Evolutionary conservation across 352 stramenopile genomes (phyloP).

Genomic region (Phytophthora ramorum): DNA sequence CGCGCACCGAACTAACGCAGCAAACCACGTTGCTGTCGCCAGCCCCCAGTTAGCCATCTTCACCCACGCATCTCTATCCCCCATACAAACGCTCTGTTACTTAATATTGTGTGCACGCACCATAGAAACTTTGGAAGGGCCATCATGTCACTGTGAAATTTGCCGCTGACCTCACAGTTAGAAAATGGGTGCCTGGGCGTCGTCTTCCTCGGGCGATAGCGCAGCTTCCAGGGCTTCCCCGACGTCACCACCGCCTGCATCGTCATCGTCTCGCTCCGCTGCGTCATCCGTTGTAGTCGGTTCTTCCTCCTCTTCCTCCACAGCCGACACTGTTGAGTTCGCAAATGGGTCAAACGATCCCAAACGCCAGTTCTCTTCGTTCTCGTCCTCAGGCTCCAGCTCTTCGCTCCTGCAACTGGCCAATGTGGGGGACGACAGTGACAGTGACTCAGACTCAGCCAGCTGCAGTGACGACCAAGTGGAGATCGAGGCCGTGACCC

Average conservation of each 20-base stretch:
- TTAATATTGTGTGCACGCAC: not conserved
- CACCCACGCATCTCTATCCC: not conserved
- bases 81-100: not conserved
- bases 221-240: not conserved
- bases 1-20: not conserved
- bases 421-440: constrained; percentile 14
- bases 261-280: constrained; percentile 16
- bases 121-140: constrained; percentile 13
- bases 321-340: not conserved
- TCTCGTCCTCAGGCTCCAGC: constrained; percentile 14
- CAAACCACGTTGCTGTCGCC: not conserved
- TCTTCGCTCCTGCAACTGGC: not conserved
- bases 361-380: not conserved
- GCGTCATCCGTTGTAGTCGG: not conserved
- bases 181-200: constrained; percentile 11
- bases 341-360: constrained; percentile 2
- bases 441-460: not conserved
- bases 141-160: constrained; percentile 30
- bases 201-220: constrained; percentile 20
- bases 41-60: constrained; percentile 2
- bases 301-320: constrained; percentile 3
- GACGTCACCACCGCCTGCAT: not conserved
- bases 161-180: not conserved
- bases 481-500: constrained; percentile 29
- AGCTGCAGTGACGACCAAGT: constrained; percentile 28